These are phyloP conservation scores for Lithospermum erythrorhizon DNA, from an alignment of 257 asterid genomes.

Conservation along the genomic window DNA sequence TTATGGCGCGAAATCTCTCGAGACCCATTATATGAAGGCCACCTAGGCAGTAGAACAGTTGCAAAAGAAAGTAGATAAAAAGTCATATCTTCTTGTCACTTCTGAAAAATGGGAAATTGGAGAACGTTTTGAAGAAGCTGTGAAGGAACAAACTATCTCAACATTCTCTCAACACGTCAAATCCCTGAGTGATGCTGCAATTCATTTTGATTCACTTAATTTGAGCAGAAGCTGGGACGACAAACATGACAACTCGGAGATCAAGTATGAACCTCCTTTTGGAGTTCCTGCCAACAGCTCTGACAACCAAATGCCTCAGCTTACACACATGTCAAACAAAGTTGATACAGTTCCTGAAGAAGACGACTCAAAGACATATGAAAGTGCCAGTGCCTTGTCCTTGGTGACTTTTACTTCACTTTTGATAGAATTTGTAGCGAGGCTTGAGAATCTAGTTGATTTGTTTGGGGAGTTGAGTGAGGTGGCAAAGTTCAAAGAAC, in stretches of 20 bases:
- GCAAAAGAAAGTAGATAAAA: conserved; percentile 40
- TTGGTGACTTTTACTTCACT: conserved; percentile 68
- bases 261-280: conserved; percentile 4
- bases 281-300: conserved; percentile 8
- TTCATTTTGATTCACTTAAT: conserved; percentile 22
- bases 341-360: conserved; percentile 24
- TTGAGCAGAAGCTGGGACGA: conserved; percentile 38
- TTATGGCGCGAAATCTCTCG: too few species aligned
- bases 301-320: conserved; percentile 20
- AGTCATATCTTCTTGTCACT: conserved; percentile 57
- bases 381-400: conserved; percentile 70
- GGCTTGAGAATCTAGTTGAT: conserved; percentile 69
- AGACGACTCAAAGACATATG: conserved; percentile 43
- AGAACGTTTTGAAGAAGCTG: conserved; percentile 16
- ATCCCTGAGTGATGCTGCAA: conserved; percentile 35
- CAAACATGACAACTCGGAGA: not conserved
- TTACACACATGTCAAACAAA: conserved; percentile 18
- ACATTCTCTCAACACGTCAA: conserved; percentile 14
- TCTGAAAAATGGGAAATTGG: conserved; percentile 61
- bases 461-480: conserved; percentile 55
- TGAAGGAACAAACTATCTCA: conserved; percentile 22
- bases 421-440: conserved; percentile 63
- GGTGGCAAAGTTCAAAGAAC: conserved; percentile 50
- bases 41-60: conserved; percentile 37
- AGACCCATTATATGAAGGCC: conserved; percentile 30